Base-by-base conservation (phyloP, 2,329 filamentous ascomycete genomes). In the Botrytis cinerea region DNA sequence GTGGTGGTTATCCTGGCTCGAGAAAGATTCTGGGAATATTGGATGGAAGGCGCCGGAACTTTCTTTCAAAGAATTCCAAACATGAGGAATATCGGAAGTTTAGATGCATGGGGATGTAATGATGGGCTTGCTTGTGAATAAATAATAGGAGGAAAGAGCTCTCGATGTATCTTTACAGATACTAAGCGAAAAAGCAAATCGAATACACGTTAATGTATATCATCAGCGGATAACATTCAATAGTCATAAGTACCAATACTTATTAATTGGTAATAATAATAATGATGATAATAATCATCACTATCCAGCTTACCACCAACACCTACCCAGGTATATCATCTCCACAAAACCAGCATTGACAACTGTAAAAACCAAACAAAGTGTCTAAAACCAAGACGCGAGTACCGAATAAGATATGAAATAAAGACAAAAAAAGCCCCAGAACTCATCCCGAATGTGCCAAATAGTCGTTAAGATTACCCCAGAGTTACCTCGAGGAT, bases 311-410 rank as follows among this genome's bases (percentile, higher is more conserved):
- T 8, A 5, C 6, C 14, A 28, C 1, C 2, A 8, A 18, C 14
- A 8, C n/a, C 14, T 8, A 16, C 2, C 2, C 1, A 18, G 6
- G 5, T 54, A 54, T 2, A 8, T 16, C 1, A 54, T 16, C 14
- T 28, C 1, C 14, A 28, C 1, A 28, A 28, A 16, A 16, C 5
- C 51, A n/a, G 2, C 25, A 0, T 54, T 5, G 4, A 28, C 5
- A 16, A 51, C 4, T 14, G 4, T 5, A 10, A 51, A 5, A 35
- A 3, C 9, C 16, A 12, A n/a, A n/a, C 16, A 54, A 14, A n/a
- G 1, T n/a, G 4, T 16, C 1, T 25, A n/a, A 51, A 51, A 6
- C 12, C 2, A n/a, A 14, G 2, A n/a, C 25, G 1, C 22, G 16
- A 51, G 10, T n/a, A 12, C 48, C 22, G 4, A 46, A 6, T 51